Conservation (phyloP, 148 eudicot species). For the Fagopyrum tataricum region DNA sequence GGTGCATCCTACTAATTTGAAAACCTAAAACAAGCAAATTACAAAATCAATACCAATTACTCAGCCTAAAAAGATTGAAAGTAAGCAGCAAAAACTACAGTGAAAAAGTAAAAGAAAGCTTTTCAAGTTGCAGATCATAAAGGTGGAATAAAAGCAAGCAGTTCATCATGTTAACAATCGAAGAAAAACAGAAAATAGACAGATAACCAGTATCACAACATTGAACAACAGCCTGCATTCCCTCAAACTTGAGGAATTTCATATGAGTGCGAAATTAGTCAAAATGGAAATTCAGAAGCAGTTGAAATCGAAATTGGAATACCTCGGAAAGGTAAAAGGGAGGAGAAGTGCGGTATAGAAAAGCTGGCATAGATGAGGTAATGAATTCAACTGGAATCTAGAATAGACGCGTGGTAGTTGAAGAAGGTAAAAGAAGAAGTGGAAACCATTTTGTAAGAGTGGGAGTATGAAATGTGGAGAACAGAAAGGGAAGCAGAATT, state of each 20-base stretch:
- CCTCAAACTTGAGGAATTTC: neutral
- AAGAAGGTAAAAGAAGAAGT: neutral
- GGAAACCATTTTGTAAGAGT: neutral
- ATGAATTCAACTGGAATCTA: neutral
- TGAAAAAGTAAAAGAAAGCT: slow-evolving; percentile 2
- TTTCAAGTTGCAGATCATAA: slow-evolving; percentile 7
- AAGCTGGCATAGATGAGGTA: neutral
- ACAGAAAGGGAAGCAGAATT: too few relatives aligned
- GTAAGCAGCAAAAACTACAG: neutral
- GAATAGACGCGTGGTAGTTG: neutral
- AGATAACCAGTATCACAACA: neutral
- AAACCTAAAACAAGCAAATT: slow-evolving; percentile 9
- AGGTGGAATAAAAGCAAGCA: slow-evolving; percentile 6
- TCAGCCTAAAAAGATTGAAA: neutral
- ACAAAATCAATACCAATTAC: neutral
- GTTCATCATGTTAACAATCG: neutral
- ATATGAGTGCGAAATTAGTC: neutral
- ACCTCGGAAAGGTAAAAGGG: neutral
- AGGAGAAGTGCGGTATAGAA: neutral
- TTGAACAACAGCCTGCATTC: neutral
- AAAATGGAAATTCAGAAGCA: neutral
- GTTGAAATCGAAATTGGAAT: neutral
- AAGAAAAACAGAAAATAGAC: neutral
- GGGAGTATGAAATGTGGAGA: neutral
- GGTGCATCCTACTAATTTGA: slow-evolving; percentile 53